Percentiles rank a stretch among this genome's conserved stretches.
phyloP scores from a whole-genome alignment of 1,139 yeast species.

The Ogataea hybrid region DNA sequence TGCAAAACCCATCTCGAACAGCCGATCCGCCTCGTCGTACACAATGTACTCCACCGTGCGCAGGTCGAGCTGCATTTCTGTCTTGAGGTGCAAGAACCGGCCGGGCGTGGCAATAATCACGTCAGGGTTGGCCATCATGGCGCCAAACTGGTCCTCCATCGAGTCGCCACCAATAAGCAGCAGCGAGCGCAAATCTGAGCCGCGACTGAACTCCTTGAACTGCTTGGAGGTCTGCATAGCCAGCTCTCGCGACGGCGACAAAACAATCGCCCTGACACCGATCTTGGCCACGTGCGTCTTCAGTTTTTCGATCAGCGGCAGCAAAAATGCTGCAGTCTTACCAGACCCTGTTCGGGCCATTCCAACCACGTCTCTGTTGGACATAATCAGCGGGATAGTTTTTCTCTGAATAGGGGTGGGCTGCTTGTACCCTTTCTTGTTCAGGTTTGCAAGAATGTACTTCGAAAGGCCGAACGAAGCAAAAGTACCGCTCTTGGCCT shows the following conservation, averaged over 20 bases:
- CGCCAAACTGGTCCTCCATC: conserved; percentile 88
- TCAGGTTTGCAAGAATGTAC: conserved; percentile 63
- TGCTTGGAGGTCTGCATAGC: conserved; percentile 91
- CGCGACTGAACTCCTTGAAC: conserved; percentile 81
- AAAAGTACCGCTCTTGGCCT: conserved; percentile 80
- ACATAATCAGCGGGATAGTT: conserved; percentile 86
- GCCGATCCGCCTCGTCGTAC: conserved; percentile 97
- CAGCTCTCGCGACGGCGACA: conserved; percentile 92
- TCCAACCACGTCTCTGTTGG: conserved; percentile 92
- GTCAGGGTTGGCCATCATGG: conserved; percentile 94
- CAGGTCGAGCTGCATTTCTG: conserved; percentile 89
- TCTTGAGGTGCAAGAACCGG: conserved; percentile 89
- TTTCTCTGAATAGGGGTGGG: conserved; percentile 98
- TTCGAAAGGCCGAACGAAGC: conserved; percentile 88
- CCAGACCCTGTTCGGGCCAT: conserved; percentile 99
- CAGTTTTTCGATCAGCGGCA: conserved; percentile 85
- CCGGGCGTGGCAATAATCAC: conserved; percentile 97
- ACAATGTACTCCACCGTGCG: conserved; percentile 84
- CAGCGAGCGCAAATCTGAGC: conserved; percentile 78
- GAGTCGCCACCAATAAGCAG: conserved; percentile 96
- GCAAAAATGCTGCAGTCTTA: conserved; percentile 96
- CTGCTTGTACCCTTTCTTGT: conserved; percentile 84
- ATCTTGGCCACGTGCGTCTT: conserved; percentile 82
- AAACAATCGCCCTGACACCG: conserved; percentile 84
- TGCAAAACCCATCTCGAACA: conserved; percentile 96